Evolutionary conservation across 1,284 basidiomycete genomes (phyloP), one percentile per base, ranked within the genome.

Genomic region (Tranzscheliella williamsii): DNA sequence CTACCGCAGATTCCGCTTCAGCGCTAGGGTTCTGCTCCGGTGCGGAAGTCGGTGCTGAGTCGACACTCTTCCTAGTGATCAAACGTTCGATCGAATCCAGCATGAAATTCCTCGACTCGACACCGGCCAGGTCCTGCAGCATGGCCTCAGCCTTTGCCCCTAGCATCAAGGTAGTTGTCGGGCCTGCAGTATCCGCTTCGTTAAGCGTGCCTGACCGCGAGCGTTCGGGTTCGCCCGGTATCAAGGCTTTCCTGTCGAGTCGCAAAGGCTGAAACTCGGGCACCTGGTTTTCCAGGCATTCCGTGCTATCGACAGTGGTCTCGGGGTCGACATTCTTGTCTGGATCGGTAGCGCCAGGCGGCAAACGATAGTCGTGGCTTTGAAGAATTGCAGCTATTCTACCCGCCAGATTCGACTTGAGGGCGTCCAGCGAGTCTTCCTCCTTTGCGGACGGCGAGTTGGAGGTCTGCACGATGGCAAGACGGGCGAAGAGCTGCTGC

Each of bases 401-500:
- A 4, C 7, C 16, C 4, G 60, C 60, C 12, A 63, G 38, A 26
- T 38, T 43, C n/a, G 50, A 54, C 46, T 54, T 57, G 40, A 63
- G 42, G 17, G 49, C 39, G 12, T 40, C 31, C 27, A 63, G 26
- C 12, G 60, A 47, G 5, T 50, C 46, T 15, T 39, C 35, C 21
- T 6, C 6, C 1, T 22, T 21, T 15, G 31, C 15, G 5, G 42
- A 5, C 6, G n/a, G 9, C 2, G 32, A 15, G 8, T 36, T 16
- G 38, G 27, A n/a, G 9, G 22, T 24, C 15, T 56, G 60, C 4
- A 53, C 49, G 20, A 63, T 18, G 6, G 60, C 52, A 6, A 67
- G 39, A 18, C 57, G 40, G 13, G 60, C 53, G 12, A 67, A 62
- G 3, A 67, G 41, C 21, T 56, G 52, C 30, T 62, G 55, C 32